Conservation (phyloP, 352 stramenopile genomes). For the Pythium phragmitis region DNA sequence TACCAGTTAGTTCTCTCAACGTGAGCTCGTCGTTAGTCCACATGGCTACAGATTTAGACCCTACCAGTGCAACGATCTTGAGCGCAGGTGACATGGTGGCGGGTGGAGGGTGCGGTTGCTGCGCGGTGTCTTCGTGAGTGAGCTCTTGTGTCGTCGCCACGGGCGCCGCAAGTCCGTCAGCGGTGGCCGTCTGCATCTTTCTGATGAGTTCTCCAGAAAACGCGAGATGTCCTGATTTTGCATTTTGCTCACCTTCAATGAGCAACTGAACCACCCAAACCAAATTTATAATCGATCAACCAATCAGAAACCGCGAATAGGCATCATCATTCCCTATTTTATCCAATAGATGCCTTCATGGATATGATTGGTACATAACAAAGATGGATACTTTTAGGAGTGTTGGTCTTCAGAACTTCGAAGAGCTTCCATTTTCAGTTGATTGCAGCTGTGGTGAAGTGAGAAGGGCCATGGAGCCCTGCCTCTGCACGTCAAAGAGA, state of each 20-base stretch:
- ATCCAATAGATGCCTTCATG: constrained; percentile 4
- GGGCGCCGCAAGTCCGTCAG: background rate
- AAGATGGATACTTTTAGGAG: constrained; percentile 18
- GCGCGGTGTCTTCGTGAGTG: constrained; percentile 18
- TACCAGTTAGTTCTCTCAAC: background rate
- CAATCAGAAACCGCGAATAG: constrained; percentile 10
- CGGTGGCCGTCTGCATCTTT: constrained; percentile 3
- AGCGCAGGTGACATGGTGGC: constrained; percentile 13
- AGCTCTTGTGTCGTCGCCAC: background rate
- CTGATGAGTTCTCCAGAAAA: constrained; percentile 2
- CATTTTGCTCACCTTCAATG: constrained; percentile 14
- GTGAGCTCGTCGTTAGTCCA: constrained; percentile 25
- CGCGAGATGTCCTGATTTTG: constrained; percentile 16
- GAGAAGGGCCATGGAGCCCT: background rate
- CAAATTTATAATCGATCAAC: constrained; percentile 8
- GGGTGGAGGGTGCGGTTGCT: background rate
- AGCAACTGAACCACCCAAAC: constrained; percentile 24
- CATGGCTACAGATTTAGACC: constrained; percentile 18
- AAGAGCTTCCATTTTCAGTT: constrained; percentile 15
- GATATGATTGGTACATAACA: constrained; percentile 14
- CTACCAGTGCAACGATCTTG: constrained; percentile 20
- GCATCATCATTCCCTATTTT: constrained; percentile 2
- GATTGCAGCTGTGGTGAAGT: constrained; percentile 1
- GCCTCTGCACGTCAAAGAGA: background rate
- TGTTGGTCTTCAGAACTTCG: constrained; percentile 14